These are phyloP conservation scores for Aspergillus oerlinghausenensis DNA, from an alignment of 2,329 filamentous ascomycete species.

Conservation along the genomic window DNA sequence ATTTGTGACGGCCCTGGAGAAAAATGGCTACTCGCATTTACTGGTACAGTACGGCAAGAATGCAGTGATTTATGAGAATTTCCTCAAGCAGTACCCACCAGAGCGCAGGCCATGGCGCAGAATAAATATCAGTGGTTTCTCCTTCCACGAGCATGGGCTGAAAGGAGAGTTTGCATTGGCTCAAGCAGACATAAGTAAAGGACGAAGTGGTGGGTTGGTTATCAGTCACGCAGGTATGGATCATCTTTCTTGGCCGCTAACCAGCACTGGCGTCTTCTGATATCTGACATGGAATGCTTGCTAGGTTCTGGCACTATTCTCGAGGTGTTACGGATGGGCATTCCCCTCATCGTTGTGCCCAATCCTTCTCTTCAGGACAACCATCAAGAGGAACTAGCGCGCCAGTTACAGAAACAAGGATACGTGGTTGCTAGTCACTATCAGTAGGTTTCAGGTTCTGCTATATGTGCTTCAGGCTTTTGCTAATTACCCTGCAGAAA, in stretches of 20 bases:
- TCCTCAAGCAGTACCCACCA: constrained; percentile 20
- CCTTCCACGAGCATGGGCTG: constrained; percentile 60
- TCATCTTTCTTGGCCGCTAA: constrained; percentile 15
- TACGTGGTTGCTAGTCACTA: constrained; percentile 71
- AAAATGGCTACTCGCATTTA: constrained; percentile 64
- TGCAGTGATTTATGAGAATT: constrained; percentile 48
- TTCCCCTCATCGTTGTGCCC: constrained; percentile 83
- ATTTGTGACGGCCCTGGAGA: constrained; percentile 60
- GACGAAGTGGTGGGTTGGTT: constrained; percentile 60
- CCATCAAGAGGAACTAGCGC: constrained; percentile 83
- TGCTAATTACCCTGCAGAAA: constrained; percentile 34
- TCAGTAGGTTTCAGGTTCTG: constrained; percentile 46
- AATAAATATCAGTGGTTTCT: constrained; percentile 58
- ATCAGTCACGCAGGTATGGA: constrained; percentile 79
- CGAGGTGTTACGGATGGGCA: constrained; percentile 67
- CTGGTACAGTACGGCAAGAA: constrained; percentile 77
- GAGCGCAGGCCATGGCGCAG: constrained; percentile 28
- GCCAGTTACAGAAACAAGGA: constrained; percentile 66
- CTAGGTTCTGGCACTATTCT: constrained; percentile 85
- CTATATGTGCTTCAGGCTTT: not conserved
- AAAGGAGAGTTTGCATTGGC: constrained; percentile 54
- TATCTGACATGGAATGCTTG: not conserved
- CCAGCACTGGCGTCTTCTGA: not conserved
- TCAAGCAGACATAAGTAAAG: constrained; percentile 39
- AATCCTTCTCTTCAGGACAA: constrained; percentile 80